Evolutionary conservation across 73 alveolate genomes (phyloP).

Genomic region (Blepharisma stoltei): DNA sequence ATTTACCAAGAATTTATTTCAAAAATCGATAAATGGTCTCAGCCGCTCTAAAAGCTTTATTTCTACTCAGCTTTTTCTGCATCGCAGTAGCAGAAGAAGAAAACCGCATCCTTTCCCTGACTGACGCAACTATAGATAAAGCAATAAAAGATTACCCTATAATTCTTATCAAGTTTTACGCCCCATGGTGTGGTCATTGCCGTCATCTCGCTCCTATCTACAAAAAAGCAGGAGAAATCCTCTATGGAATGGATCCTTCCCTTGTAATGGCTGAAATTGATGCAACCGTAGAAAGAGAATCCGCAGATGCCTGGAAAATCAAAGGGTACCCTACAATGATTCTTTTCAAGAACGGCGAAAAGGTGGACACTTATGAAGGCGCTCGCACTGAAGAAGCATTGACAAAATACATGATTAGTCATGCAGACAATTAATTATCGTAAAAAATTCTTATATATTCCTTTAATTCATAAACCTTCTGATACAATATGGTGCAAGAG

Average conservation of each 20-base stretch:
- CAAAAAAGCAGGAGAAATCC: neutral
- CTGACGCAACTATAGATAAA: slow-evolving; percentile 6
- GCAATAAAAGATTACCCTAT: neutral
- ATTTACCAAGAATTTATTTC: too few species aligned
- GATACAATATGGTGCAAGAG: too few species aligned
- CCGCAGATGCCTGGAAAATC: neutral
- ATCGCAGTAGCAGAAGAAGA: too few species aligned
- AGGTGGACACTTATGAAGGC: neutral
- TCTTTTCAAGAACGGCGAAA: neutral
- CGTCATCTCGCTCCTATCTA: neutral
- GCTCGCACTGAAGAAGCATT: neutral
- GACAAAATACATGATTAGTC: too few species aligned
- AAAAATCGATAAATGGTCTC: too few species aligned
- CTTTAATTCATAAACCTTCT: too few species aligned
- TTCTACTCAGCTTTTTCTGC: too few species aligned
- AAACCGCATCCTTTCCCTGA: neutral
- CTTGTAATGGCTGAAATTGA: neutral
- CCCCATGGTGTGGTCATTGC: slow-evolving; percentile 31
- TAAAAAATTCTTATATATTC: too few species aligned
- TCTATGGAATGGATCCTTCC: neutral
- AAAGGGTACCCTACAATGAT: slow-evolving; percentile 17
- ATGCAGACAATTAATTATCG: too few species aligned
- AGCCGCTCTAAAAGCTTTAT: too few species aligned
- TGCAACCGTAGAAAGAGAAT: neutral
- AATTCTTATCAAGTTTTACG: slow-evolving; percentile 43